Evolutionary conservation across 164 flowering plant genomes (phyloP), one percentile per base, ranked within the genome.

Genomic region (Buxus sempervirens): DNA sequence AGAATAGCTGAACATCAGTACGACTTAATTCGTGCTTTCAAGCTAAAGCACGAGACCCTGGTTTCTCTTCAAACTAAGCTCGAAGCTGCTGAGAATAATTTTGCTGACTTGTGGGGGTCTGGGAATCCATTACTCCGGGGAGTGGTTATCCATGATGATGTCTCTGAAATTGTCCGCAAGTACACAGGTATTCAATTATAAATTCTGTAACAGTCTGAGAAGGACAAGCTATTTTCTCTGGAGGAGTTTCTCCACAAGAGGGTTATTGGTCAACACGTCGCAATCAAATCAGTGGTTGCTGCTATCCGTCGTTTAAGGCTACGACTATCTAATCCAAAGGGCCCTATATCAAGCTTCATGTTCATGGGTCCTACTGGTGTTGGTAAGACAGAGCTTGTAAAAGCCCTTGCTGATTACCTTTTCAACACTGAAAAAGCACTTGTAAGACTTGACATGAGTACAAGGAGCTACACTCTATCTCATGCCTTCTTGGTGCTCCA

Each of bases 111-210:
- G 70, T 83, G 66, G 68, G 45, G n/a, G n/a, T 86, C 96, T 68
- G 97, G 95, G 28, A 82, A 81, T 9, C n/a, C n/a, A n/a, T n/a
- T n/a, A n/a, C n/a, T n/a, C n/a, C n/a, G n/a, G n/a, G n/a, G n/a
- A n/a, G n/a, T n/a, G n/a, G n/a, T n/a, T n/a, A n/a, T n/a, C n/a
- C n/a, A n/a, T n/a, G n/a, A n/a, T n/a, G n/a, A n/a, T 85, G 92
- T 95, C 72, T 81, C 91, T 25, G 97, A 95, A 66, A 83, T 92
- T 65, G 96, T 95, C 1, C 86, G 97, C 77, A 87, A 89, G 67
- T 92, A 97, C 97, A 95, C 98, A 54, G 98, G 97, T 9, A 95
- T n/a, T n/a, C n/a, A n/a, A n/a, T n/a, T n/a, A n/a, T n/a, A n/a
- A n/a, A n/a, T n/a, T n/a, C n/a, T n/a, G n/a, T n/a, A n/a, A n/a